Evolutionary conservation across 495 filamentous ascomycete species (phyloP).

Genomic region (Sporormia fimetaria): DNA sequence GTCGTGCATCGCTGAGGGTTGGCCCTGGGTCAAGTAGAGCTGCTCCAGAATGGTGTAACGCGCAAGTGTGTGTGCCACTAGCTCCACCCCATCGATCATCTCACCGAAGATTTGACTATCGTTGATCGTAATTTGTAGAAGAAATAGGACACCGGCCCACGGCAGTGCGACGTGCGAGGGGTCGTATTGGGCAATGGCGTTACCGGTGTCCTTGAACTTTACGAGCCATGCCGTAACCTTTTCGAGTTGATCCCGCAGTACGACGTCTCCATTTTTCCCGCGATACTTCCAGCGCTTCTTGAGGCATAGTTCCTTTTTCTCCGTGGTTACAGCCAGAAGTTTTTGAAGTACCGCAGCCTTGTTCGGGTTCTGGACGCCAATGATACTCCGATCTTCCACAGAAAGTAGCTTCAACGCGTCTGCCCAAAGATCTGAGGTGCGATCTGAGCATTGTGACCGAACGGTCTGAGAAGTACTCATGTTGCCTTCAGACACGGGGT

Average conservation of each 20-base stretch:
- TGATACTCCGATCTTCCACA: too few species aligned
- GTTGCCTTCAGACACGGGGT: too few species aligned
- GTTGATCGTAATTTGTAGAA: constrained; percentile 25
- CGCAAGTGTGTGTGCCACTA: constrained; percentile 24
- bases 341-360: too few species aligned
- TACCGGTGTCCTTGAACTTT: constrained; percentile 34
- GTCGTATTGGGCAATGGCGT: constrained; percentile 34
- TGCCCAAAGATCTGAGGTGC: too few species aligned
- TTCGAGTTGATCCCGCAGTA: constrained; percentile 30
- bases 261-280: constrained; percentile 24
- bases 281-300: constrained; percentile 21
- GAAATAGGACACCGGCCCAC: constrained; percentile 37
- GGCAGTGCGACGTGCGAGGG: constrained; percentile 36
- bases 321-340: too few species aligned
- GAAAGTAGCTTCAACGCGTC: too few species aligned
- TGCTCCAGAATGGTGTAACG: constrained; percentile 26
- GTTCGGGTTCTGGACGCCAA: too few species aligned
- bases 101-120: constrained; percentile 19
- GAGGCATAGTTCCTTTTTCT: too few species aligned
- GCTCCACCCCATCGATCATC: constrained; percentile 26
- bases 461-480: too few species aligned
- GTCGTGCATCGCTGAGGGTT: constrained; percentile 3
- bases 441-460: too few species aligned
- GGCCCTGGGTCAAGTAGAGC: constrained; percentile 24
- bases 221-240: constrained; percentile 34